Evolutionary conservation across 1,139 yeast species (phyloP).

Genomic region (Magnusiomyces clavatus): DNA sequence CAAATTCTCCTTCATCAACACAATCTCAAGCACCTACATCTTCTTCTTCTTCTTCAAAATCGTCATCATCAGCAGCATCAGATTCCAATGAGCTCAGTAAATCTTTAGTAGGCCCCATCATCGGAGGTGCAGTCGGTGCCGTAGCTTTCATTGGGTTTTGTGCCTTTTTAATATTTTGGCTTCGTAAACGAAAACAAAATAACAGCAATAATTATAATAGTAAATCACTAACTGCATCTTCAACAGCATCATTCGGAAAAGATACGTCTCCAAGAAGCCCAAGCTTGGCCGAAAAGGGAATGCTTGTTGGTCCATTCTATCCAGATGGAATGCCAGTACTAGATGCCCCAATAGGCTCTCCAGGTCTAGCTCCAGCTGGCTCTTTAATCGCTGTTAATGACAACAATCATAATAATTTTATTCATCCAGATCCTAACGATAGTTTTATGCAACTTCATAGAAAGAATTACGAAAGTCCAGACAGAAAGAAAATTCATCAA

Average conservation of each 20-base stretch:
- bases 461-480: no score
- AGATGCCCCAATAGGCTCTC: background rate
- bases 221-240: conserved; percentile 1
- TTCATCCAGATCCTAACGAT: no score
- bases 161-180: conserved; percentile 5
- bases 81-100: background rate
- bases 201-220: background rate
- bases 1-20: conserved; percentile 2
- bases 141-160: conserved; percentile 2
- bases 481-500: no score
- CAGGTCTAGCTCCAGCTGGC: background rate
- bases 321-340: no score
- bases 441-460: no score
- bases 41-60: conserved; percentile 3
- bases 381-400: background rate
- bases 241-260: background rate
- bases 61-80: background rate
- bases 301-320: no score
- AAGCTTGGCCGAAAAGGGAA: no score
- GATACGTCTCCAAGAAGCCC: background rate
- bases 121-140: conserved; percentile 14
- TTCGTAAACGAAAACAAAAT: conserved; percentile 3
- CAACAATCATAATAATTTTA: no score
- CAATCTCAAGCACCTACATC: conserved; percentile 1
- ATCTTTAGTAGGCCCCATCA: conserved; percentile 11